phyloP scores from a whole-genome alignment of 2,329 filamentous ascomycete species.

The Aspergillus japonicus region DNA sequence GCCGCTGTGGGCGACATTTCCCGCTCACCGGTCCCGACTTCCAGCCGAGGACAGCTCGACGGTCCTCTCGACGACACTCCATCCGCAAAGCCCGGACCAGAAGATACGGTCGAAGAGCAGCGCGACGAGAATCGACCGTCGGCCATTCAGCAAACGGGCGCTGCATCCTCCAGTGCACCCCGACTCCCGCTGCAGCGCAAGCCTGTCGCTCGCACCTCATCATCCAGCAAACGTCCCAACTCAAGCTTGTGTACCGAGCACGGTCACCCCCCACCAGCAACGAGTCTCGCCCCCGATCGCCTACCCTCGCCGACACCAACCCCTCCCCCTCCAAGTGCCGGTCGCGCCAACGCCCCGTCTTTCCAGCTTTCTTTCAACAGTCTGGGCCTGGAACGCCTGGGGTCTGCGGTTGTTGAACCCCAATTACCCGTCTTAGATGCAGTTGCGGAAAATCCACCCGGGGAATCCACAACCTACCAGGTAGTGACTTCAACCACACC shows the following conservation, averaged over 20 bases:
- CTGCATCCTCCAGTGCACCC: conserved; percentile 1
- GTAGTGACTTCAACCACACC: conserved; percentile 10
- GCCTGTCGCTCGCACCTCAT: conserved; percentile 14
- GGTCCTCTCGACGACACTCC: conserved; percentile 5
- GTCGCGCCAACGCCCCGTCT: conserved; percentile 23
- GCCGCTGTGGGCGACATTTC: conserved; percentile 1
- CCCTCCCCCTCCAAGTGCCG: conserved; percentile 21
- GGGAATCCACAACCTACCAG: conserved; percentile 14
- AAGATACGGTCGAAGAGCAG: conserved; percentile 2
- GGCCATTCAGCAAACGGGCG: background rate
- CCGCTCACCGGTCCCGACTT: background rate
- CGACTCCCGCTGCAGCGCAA: background rate
- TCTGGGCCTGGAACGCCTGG: conserved; percentile 17
- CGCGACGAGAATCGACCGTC: conserved; percentile 10
- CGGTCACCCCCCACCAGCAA: conserved; percentile 23
- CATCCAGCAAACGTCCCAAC: conserved; percentile 10
- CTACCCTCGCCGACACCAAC: conserved; percentile 19
- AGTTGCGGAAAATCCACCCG: conserved; percentile 26
- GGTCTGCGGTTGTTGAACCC: conserved; percentile 18
- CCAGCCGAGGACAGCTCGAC: conserved; percentile 6
- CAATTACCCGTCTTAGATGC: conserved; percentile 29
- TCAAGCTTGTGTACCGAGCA: conserved; percentile 20
- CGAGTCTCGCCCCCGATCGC: conserved; percentile 23
- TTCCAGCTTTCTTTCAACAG: conserved; percentile 18
- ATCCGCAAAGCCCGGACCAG: background rate